Base-by-base conservation (phyloP, 1,139 yeast species). In the Tardiomyces digboiensis region DNA sequence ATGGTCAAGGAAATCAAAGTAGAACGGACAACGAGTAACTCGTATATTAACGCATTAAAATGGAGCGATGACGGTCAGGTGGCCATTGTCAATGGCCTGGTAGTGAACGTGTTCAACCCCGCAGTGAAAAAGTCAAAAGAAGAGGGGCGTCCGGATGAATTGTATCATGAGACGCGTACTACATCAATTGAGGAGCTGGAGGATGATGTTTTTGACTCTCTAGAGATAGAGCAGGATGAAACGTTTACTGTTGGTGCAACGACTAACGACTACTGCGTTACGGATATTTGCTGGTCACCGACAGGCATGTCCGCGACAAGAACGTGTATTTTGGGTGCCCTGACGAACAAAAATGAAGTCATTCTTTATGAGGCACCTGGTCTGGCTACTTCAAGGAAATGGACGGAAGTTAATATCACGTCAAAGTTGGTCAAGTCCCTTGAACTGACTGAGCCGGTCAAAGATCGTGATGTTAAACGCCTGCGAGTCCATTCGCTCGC, bases 281-380 rank as follows among this genome's bases (percentile, higher is more conserved):
- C 44, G 2, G 44, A 44, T 12, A 19, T 42, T 8, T 42, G 42
- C 19, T 46, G 47, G 48, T 39, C 44, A 4, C 44, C 46, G 16
- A 36, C 45, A 26, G 47, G 48, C 2, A 40, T 40, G 23, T 40
- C 45, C 4, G 19, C 8, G 19, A n/a, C 19, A 3, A 33, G 18
- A 33, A 16, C 12, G 39, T 39, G 36, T 10, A 38, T 20, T 3
- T 19, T 39, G 13, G 29, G 19, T 20, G 22, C 14, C 12, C 39
- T 22, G 10, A 26, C 22, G 7, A 21, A 14, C 36, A 21, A 19
- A 20, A 21, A n/a, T n/a, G 26, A 33, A 16, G 36, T 21, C 18
- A 14, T 16, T 16, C 19, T 21, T 8, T 23, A 20, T 12, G 19
- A 39, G 29, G 3, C 22, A 8, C 33, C 33, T 5, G 33, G 33